Evolutionary conservation across 306 rosid species (phyloP), one percentile per base, ranked within the genome.

Genomic region (Prunus padus): DNA sequence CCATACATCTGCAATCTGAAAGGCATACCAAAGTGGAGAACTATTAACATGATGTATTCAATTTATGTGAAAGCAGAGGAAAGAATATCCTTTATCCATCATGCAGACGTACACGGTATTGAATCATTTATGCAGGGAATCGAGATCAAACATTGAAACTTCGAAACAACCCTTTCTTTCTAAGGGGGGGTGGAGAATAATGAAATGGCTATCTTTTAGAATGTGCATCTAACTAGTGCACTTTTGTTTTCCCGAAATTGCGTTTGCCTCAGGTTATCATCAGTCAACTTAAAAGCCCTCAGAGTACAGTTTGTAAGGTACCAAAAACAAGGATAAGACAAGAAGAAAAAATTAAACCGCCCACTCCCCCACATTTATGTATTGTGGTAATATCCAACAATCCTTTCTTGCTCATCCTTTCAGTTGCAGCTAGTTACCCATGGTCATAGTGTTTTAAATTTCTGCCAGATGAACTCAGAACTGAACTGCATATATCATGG

Each of bases 1-100:
- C 98, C 98, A 94, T 7, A 94, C 98, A 66, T 94, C 98, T 9
- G 98, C 98, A 81, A 92, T 90, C 98, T 94, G 90, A 81, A 74
- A 59, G 19, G 56, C 2, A 55, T 15, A 60, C 30, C 50, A 49
- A 72, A 42, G 12, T 9, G 16, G 20, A 60, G 30, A 30, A 51
- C n/a, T 67, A 73, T 67, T 19, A 56, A 19, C 22, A 30, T 5
- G 6, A 31, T 33, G 15, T 23, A 42, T 25, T 23, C 23, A 23
- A 13, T 11, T 23, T 19, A 22, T 16, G 16, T 23, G 20, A 60
- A 61, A 20, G 65, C 69, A 31, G 1, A 8, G 49, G 47, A n/a
- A 23, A 75, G 0, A 71, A 11, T 8, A 11, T 12, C 11, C 55
- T 0, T 13, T 63, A 11, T 51, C 23, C 62, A 76, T 45, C 45